Base-by-base conservation (phyloP, 306 rosid species). In the Vigna reflexopilosa region DNA sequence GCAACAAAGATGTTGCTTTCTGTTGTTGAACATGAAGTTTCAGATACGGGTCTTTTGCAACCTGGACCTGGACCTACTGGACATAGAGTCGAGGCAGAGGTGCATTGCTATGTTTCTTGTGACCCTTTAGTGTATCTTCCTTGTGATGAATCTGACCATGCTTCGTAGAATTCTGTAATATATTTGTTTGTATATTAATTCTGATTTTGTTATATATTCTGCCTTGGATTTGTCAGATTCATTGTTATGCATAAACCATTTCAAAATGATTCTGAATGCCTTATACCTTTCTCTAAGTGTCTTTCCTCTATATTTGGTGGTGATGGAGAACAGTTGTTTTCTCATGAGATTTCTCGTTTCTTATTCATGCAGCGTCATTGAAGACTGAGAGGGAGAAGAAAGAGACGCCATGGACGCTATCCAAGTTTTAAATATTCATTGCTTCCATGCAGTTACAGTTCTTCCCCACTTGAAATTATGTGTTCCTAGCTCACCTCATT, bases 1-100 rank as follows among this genome's bases (percentile, higher is more conserved):
- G 97, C 99, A 0, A 91, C 88, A 78, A 72, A 87, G 56, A 89
- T 84, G 96, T 90, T 95, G 89, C 67, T 88, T 82, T 85, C 91
- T 67, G 93, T 93, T 24, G 91, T 89, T 73, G 86, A 88, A 67
- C 81, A 75, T 68, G 83, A 85, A 42, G 48, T 71, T 77, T 63
- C 89, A 69, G 89, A 83, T 75, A 78, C 62, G 63, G 87, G 83
- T 75, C 88, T 75, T 87, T 76, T 85, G 70, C 93, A 80, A 56
- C 82, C 89, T 61, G 90, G 75, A 74, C 82, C 89, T 61, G 90
- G 75, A 74, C 80, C 83, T 34, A 56, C 86, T 22, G 96, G 84
- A 55, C 89, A 77, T 83, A 85, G 83, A 84, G 64, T 67, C 16
- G 86, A 85, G 78, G 85, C 81, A 78, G 83, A 74, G 89, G 97